Conservation (phyloP, 2,329 filamentous ascomycete species). For the Helotiales sp. region DNA sequence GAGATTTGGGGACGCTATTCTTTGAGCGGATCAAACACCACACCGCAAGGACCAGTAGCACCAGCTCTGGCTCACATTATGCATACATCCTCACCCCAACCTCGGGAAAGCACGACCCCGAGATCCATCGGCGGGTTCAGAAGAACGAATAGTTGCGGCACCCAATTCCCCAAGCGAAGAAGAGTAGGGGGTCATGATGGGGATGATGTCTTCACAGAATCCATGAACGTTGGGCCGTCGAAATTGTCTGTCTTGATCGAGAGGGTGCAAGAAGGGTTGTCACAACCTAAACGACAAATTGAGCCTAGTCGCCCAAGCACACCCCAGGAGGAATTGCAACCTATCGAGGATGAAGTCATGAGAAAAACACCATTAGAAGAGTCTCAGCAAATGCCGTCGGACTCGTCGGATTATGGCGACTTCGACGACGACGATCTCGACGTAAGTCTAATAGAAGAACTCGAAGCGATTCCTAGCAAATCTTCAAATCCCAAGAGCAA, state of each 20-base stretch:
- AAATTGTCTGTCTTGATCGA: slow-evolving; percentile 64
- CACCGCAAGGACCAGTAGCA: slow-evolving; percentile 40
- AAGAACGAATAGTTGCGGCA: slow-evolving; percentile 67
- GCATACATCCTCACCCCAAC: slow-evolving; percentile 69
- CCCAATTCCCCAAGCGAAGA: slow-evolving; percentile 71
- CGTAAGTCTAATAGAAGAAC: slow-evolving; percentile 47
- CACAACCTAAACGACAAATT: slow-evolving; percentile 22
- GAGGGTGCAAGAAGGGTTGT: slow-evolving; percentile 57
- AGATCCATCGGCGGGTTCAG: slow-evolving; percentile 53
- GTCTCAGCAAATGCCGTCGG: slow-evolving; percentile 1
- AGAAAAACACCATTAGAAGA: neutral
- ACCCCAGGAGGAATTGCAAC: neutral
- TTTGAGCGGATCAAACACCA: slow-evolving; percentile 40
- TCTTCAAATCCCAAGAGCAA: slow-evolving; percentile 43
- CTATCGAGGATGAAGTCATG: neutral
- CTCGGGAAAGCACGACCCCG: slow-evolving; percentile 44
- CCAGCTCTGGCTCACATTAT: slow-evolving; percentile 64
- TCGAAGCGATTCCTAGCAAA: slow-evolving; percentile 28
- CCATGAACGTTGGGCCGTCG: slow-evolving; percentile 48
- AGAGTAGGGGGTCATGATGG: slow-evolving; percentile 48
- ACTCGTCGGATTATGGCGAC: slow-evolving; percentile 36
- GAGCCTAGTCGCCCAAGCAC: neutral
- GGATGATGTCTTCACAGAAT: slow-evolving; percentile 34
- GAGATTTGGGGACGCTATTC: slow-evolving; percentile 79
- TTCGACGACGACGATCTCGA: slow-evolving; percentile 55